Evolutionary conservation across 257 asterid species (phyloP).

Genomic region (Nicotiana obtusifolia): DNA sequence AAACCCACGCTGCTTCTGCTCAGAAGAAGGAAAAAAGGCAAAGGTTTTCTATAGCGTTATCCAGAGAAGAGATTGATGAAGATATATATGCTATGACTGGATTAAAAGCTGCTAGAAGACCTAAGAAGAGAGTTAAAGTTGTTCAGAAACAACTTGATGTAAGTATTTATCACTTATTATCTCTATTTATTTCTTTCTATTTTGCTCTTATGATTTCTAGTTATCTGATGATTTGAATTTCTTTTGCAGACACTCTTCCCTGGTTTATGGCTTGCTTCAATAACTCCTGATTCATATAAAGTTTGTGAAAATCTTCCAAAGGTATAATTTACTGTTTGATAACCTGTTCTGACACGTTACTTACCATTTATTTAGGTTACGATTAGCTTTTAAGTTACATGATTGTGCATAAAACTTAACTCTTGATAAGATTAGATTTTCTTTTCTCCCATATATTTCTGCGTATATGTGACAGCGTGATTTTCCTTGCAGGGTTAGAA

Average conservation of each 20-base stretch:
- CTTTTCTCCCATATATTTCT: neutral
- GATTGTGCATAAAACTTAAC: too few species aligned
- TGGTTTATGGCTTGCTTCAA: slow-evolving; percentile 48
- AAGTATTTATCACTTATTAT: slow-evolving; percentile 18
- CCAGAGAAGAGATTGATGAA: slow-evolving; percentile 56
- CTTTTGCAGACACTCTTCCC: slow-evolving; percentile 47
- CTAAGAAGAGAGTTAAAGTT: slow-evolving; percentile 46
- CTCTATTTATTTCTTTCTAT: neutral
- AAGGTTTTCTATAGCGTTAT: slow-evolving; percentile 27
- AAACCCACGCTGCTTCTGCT: slow-evolving; percentile 15
- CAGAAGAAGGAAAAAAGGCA: slow-evolving; percentile 33
- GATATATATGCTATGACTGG: slow-evolving; percentile 48
- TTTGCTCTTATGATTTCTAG: neutral
- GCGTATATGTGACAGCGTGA: slow-evolving; percentile 6
- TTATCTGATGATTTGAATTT: neutral
- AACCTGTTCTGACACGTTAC: too few species aligned
- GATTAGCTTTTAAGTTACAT: too few species aligned
- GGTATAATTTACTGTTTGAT: slow-evolving; percentile 31
- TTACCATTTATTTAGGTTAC: too few species aligned
- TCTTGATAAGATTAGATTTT: too few species aligned
- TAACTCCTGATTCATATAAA: slow-evolving; percentile 48
- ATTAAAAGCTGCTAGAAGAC: slow-evolving; percentile 55
- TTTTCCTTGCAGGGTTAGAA: slow-evolving; percentile 44
- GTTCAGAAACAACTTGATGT: slow-evolving; percentile 57
- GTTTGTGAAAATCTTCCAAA: slow-evolving; percentile 44